A percentile compares a stretch with the other conserved stretches of the same genome.
These are phyloP conservation scores for Monascus purpureus DNA, from an alignment of 495 filamentous ascomycete genomes.

Conservation along the genomic window DNA sequence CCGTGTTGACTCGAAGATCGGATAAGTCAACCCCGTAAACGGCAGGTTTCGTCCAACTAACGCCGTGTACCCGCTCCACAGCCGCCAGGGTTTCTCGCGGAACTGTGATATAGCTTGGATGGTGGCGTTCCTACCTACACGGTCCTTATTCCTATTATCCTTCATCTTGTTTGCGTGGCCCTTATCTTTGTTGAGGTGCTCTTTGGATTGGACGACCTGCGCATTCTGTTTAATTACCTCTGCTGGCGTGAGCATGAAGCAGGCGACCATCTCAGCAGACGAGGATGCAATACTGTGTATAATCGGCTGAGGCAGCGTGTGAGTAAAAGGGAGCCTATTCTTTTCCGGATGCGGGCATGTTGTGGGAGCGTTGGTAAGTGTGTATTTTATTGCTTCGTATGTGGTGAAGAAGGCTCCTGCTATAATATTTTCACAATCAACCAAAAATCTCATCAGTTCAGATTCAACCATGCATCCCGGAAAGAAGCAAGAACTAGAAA, in stretches of 20 bases:
- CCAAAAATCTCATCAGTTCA: background rate
- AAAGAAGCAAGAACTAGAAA: background rate
- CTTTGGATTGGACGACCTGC: constrained; percentile 40
- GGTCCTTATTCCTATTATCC: background rate
- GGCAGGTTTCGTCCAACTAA: constrained; percentile 70
- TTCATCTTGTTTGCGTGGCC: background rate
- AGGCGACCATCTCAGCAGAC: constrained; percentile 65
- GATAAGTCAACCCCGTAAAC: constrained; percentile 79
- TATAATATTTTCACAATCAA: constrained; percentile 19
- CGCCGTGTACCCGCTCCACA: constrained; percentile 71
- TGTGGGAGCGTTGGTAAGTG: constrained; percentile 30
- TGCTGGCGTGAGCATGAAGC: constrained; percentile 72
- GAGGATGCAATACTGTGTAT: constrained; percentile 60
- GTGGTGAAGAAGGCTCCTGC: constrained; percentile 83
- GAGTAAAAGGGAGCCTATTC: constrained; percentile 17
- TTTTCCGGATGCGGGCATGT: constrained; percentile 25
- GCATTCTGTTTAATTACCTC: constrained; percentile 92
- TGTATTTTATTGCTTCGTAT: constrained; percentile 61
- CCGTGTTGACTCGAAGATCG: constrained; percentile 62
- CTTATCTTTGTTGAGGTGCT: constrained; percentile 1
- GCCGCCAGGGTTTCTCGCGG: constrained; percentile 36
- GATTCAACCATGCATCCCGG: constrained; percentile 1
- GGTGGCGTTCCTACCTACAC: constrained; percentile 17
- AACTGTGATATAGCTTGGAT: constrained; percentile 41
- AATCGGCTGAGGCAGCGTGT: constrained; percentile 43